Conservation (phyloP, 1,284 basidiomycete genomes). For the Trametes sp. region DNA sequence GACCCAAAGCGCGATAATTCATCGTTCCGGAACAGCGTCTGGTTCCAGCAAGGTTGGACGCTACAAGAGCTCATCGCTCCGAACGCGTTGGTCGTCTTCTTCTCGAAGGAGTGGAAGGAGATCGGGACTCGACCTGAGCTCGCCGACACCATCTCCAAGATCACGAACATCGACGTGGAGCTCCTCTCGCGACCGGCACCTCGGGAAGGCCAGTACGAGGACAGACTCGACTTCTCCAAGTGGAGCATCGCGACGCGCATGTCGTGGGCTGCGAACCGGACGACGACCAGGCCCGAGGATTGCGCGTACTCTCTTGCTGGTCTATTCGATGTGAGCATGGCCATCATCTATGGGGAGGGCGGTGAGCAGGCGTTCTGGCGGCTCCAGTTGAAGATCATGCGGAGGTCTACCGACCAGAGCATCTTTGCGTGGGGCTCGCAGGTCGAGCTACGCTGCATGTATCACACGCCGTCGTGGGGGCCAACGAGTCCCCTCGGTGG, state of each 20-base stretch:
- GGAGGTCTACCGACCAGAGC: background rate
- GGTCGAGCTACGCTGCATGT: too few relatives aligned
- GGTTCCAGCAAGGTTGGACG: conserved; percentile 6
- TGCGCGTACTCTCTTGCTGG: background rate
- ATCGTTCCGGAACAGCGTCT: background rate
- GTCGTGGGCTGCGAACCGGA: background rate
- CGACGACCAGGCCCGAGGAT: background rate
- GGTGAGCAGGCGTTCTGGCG: background rate
- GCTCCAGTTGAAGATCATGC: background rate
- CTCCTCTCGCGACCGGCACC: background rate
- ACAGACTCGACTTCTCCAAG: too few relatives aligned
- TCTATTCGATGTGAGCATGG: background rate
- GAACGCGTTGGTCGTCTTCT: background rate
- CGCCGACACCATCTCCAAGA: background rate
- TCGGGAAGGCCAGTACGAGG: background rate
- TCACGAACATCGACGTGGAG: background rate
- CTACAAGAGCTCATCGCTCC: conserved; percentile 6
- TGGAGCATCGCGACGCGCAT: background rate
- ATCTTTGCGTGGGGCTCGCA: background rate
- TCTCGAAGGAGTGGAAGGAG: background rate
- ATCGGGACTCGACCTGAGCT: background rate
- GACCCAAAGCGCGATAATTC: background rate
- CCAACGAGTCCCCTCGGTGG: too few relatives aligned
- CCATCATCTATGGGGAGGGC: background rate
- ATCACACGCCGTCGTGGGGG: too few relatives aligned